phyloP scores from a whole-genome alignment of 208 protist genomes.

The Crithidia expoeki region DNA sequence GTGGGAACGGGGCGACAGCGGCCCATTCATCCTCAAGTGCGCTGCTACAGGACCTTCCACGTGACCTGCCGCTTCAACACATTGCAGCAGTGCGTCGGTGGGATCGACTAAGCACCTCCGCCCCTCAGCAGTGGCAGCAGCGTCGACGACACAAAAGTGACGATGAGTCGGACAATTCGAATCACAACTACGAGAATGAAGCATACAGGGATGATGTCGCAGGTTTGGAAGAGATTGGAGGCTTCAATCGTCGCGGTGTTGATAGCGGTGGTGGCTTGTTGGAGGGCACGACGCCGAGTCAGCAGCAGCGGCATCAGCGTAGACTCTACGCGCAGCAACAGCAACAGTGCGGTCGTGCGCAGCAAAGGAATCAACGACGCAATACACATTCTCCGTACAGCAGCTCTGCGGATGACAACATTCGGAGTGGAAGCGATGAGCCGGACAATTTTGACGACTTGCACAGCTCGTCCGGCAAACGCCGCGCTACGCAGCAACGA shows the following conservation, averaged over 20 bases:
- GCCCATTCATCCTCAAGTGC: slow-evolving; percentile 17
- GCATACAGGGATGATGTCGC: background rate
- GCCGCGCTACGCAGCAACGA: too few relatives aligned
- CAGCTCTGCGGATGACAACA: background rate
- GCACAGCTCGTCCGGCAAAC: too few relatives aligned
- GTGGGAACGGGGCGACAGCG: background rate
- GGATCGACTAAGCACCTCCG: slow-evolving; percentile 13
- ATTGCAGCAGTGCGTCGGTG: slow-evolving; percentile 27
- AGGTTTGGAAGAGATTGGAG: background rate
- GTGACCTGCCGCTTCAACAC: slow-evolving; percentile 47
- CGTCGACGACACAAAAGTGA: background rate
- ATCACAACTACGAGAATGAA: background rate
- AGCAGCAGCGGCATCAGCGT: slow-evolving; percentile 17
- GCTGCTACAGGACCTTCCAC: slow-evolving; percentile 51
- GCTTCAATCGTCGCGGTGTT: background rate
- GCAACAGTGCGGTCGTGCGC: background rate
- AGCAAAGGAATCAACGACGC: too few relatives aligned
- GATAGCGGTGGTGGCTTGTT: background rate
- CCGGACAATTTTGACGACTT: too few relatives aligned
- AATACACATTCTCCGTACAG: background rate
- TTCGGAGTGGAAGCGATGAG: background rate
- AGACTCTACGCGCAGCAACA: slow-evolving; percentile 1
- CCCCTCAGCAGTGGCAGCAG: background rate
- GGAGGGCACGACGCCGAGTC: slow-evolving; percentile 27
- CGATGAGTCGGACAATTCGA: background rate